phyloP scores from a whole-genome alignment of 2,329 filamentous ascomycete genomes.

The Cordyceps cicadae region DNA sequence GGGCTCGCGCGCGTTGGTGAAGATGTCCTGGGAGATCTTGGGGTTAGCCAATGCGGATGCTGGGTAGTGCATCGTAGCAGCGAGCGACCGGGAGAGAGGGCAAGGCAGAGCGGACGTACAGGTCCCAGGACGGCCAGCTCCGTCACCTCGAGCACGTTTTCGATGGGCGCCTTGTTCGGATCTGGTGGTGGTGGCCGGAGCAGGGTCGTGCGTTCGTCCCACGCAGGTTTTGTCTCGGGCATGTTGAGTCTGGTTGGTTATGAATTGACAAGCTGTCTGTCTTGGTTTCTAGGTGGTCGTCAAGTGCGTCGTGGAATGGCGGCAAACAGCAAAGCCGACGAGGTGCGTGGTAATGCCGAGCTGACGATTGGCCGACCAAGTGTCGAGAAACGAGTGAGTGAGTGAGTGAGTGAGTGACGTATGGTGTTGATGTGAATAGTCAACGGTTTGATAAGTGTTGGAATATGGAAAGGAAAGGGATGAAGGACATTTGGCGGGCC shows the following conservation, averaged over 20 bases:
- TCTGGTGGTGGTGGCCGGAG: slow-evolving; percentile 67
- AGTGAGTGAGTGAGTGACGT: too few relatives aligned
- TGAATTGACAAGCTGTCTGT: too few relatives aligned
- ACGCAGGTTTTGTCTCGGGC: slow-evolving; percentile 5
- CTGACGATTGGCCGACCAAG: background rate
- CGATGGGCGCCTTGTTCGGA: slow-evolving; percentile 67
- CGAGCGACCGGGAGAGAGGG: background rate
- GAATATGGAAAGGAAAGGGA: background rate
- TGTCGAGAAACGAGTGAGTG: background rate
- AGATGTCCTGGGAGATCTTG: slow-evolving; percentile 67
- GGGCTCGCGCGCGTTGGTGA: slow-evolving; percentile 83
- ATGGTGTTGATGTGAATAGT: too few relatives aligned
- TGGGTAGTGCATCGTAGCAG: background rate
- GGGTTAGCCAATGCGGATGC: background rate
- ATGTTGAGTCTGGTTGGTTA: background rate
- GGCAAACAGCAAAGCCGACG: too few relatives aligned
- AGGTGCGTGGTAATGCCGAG: too few relatives aligned
- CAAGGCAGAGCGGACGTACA: slow-evolving; percentile 40
- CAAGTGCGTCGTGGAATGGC: background rate
- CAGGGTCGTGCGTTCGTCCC: slow-evolving; percentile 29
- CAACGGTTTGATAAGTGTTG: background rate
- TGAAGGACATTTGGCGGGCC: background rate
- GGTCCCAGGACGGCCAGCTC: slow-evolving; percentile 68
- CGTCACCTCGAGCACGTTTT: slow-evolving; percentile 79
- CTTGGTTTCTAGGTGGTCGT: too few relatives aligned